Conservation (phyloP, 495 filamentous ascomycete genomes). For the Extremus antarcticus region DNA sequence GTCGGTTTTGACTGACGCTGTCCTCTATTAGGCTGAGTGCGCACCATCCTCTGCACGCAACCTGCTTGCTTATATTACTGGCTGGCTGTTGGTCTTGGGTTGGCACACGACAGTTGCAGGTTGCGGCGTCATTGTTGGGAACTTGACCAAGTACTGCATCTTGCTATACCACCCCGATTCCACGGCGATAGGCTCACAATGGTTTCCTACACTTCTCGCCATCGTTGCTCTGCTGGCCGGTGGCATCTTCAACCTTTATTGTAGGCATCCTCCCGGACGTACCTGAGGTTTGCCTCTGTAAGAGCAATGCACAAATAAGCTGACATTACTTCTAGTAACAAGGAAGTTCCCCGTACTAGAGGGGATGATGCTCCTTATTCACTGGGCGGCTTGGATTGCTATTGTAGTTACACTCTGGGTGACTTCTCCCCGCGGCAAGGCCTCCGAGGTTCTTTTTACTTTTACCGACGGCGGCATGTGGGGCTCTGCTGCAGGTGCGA, state of each 20-base stretch:
- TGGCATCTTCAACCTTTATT: too few relatives aligned
- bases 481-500: constrained; percentile 2
- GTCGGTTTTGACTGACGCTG: too few relatives aligned
- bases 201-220: not conserved
- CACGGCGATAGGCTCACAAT: too few relatives aligned
- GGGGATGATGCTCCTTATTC: constrained; percentile 3
- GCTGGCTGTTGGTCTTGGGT: constrained; percentile 13
- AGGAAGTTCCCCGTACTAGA: constrained; percentile 5
- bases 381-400: constrained; percentile 3
- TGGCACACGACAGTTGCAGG: constrained; percentile 18
- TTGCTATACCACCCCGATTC: constrained; percentile 29
- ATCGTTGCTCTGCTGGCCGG: constrained; percentile 4
- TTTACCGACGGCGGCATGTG: constrained; percentile 5
- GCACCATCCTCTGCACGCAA: not conserved
- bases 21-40: not conserved
- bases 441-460: not conserved
- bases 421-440: constrained; percentile 1
- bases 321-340: constrained; percentile 2
- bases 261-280: too few relatives aligned
- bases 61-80: not conserved
- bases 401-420: constrained; percentile 8
- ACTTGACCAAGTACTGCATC: constrained; percentile 24
- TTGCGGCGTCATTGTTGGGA: constrained; percentile 11
- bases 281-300: too few relatives aligned
- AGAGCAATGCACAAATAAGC: constrained; percentile 3